Base-by-base conservation (phyloP, 768 basidiomycete species). In the Lentinula lateritia region DNA sequence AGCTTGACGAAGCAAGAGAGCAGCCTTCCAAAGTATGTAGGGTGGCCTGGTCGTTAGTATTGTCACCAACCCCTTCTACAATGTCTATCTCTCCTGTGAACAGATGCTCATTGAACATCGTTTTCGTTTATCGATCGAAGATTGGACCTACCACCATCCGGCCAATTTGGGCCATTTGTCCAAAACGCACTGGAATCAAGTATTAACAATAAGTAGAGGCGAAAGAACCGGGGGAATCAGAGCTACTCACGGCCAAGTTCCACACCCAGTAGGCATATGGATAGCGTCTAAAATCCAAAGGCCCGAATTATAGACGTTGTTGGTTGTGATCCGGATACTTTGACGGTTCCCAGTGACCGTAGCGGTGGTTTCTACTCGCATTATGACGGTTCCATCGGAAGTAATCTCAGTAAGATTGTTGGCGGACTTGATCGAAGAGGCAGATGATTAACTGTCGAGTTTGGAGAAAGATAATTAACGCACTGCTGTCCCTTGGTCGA, bases 281-380 rank as follows among this genome's bases (percentile, higher is more conserved):
- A 86, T 79, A 34, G 92, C 83, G 72, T 95, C 94, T 79, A 95
- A 81, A 50, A 95, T 77, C 63, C 94, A 78, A 38, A 97, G 77
- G 6, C 85, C 84, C 15, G 81, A 88, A 36, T 82, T 89, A 68
- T 83, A 89, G 2, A 75, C 72, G 57, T 75, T 70, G 36, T 85
- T 70, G 0, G 88, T 85, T 50, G 84, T 86, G 66, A 98, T 89
- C 63, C 95, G 87, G 43, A 96, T 81, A 64, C 89, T 88, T 71
- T 84, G 80, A 62, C 95, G 84, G 58, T 82, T 88, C 45, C 71
- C 82, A 20, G 80, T 68, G 13, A 74, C 80, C 7, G 84, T 79
- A 36, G 28, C 43, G 6, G 93, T 95, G 4, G 91, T 95, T 69
- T 96, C 93, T 32, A 96, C 87, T 41, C 84, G 78, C 93, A 98